Percentiles rank a stretch among this genome's conserved stretches.
phyloP scores from a whole-genome alignment of 139 green algal species.

The Astrephomene gubernaculifera region DNA sequence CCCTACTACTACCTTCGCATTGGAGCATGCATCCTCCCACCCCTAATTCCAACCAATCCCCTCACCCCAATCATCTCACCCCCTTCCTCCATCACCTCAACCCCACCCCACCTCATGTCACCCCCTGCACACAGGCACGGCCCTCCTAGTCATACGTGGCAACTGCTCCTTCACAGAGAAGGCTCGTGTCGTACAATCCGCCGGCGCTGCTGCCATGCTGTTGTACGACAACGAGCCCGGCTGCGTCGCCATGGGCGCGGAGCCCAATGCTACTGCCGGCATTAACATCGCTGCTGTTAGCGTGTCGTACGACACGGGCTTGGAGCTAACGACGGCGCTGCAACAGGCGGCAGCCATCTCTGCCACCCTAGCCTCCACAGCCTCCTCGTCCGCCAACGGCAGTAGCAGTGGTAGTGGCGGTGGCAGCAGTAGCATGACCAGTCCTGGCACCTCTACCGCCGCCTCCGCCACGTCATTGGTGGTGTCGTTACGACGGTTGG shows the following conservation, averaged over 20 bases:
- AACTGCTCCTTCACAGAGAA: conserved; percentile 79
- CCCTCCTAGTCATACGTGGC: conserved; percentile 70
- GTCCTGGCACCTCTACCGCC: too few relatives aligned
- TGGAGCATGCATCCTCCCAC: too few relatives aligned
- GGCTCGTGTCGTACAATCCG: conserved; percentile 56
- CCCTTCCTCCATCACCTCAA: neutral
- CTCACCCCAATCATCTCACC: too few relatives aligned
- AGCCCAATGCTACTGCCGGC: neutral
- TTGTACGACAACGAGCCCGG: conserved; percentile 68
- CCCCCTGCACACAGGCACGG: conserved; percentile 1
- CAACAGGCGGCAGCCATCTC: too few relatives aligned
- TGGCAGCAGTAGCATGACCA: neutral
- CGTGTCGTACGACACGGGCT: conserved; percentile 53
- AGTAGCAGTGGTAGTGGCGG: neutral
- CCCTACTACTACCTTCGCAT: too few relatives aligned
- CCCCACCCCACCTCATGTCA: neutral
- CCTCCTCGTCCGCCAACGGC: neutral
- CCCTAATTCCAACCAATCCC: too few relatives aligned
- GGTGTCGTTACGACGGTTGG: conserved; percentile 20
- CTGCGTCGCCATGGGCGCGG: conserved; percentile 67
- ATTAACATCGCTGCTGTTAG: conserved; percentile 40
- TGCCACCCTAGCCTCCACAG: too few relatives aligned
- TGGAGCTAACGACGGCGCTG: conserved; percentile 22
- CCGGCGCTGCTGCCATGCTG: conserved; percentile 67
- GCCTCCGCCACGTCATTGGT: neutral